Evolutionary conservation across 2,329 filamentous ascomycete genomes (phyloP), one percentile per base, ranked within the genome.

Genomic region (Curvularia lunata): DNA sequence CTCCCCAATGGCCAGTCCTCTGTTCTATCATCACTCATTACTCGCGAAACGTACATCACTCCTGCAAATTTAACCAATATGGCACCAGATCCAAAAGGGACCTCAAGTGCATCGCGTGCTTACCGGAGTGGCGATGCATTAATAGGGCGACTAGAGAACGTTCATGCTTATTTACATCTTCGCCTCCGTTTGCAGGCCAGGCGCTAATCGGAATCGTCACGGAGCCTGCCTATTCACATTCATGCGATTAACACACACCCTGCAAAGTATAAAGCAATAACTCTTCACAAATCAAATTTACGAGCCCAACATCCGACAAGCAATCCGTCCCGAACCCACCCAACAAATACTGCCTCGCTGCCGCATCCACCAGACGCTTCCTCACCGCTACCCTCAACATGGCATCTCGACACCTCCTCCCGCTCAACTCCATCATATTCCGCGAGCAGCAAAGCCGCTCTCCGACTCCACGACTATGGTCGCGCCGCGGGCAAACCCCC

Each of bases 351-450:
- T 13, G 3, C 30, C 10, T 23, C 19, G 4, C 34, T 6, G 19
- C 7, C 5, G 9, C 21, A 5, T 32, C 3, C 10, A 40, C 37
- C 18, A 1, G 13, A 30, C 18, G 32, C 30, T 19, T 3, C 18
- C 8, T 9, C 1, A 5, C 12, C 23, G 16, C 48, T 37, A 45
- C 12, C 30, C 9, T 23, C 40, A n/a, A 56, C 4, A 32, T 43
- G 41, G 21, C 28, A 19, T 63, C 61, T 12, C 56, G 48, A n/a
- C 61, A 65, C 23, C 48, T 48, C 21, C 54, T 65, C 40, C 62
- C 62, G 4, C 40, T 63, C 19, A 51, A 28, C 32, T 52, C 54
- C 9, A 50, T 63, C 12, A 40, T 63, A 32, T 65, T 65, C 46
- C 18, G 28, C 19, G 41, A 48, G 1, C 30, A 40, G 2, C 30